Base-by-base conservation (phyloP, 1,139 yeast species). In the Candida sanyaensis region DNA sequence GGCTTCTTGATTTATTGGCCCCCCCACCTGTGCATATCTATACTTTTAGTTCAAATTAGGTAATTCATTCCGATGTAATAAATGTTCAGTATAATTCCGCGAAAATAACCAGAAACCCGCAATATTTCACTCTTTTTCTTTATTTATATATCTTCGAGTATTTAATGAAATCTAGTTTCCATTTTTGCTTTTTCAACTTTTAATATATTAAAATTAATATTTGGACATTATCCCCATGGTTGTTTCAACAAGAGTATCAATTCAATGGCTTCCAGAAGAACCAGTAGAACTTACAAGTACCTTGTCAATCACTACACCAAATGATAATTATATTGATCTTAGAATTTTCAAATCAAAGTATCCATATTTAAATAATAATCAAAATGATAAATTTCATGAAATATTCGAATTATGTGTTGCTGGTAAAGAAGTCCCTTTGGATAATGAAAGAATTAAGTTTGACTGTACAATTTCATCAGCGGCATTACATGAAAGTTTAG, bases 201-300 rank as follows among this genome's bases (percentile, higher is more conserved):
- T 26, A 2, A 26, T 8, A 26, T 6, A 6, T 2, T 2, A 26
- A 28, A 29, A 7, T 8, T 12, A 38, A 32, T 10, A 27, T 13
- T 4, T 7, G 6, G 11, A 7, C 6, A 12, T 10, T 29, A 12
- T 6, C 8, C 5, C 21, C 17, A 32, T 63, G 68, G 63, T 67
- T 37, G 55, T 78, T 26, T 73, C 81, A 1, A 70, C 76, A 6
- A 63, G 84, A 56, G 61, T 78, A 10, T 73, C 80, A 3, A 69
- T 81, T 31, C 81, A 78, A 63, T 81, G 86, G 86, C 73, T 71
- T 21, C 77, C 80, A 0, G 66, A 62, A 3, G 63, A 55, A 4
- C 65, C 78, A 1, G 57, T 57, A 5, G 88, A 83, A 53, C 63
- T 64, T 41, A 77, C 88, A 10, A 62, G 65, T 46, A 83, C 88